phyloP scores from a whole-genome alignment of 176 grass and related monocot genomes.

The Oryza nivara region DNA sequence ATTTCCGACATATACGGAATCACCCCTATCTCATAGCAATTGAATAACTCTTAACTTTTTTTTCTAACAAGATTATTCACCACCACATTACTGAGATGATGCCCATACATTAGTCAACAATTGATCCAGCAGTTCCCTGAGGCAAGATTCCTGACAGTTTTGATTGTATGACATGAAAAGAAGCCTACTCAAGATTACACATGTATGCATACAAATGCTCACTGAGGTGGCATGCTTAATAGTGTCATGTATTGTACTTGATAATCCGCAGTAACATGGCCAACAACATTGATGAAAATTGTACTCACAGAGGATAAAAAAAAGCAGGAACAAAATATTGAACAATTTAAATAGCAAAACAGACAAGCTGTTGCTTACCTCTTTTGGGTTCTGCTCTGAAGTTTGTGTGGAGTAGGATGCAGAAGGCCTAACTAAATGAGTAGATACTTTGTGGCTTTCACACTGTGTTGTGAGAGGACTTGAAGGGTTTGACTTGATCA shows the following conservation, averaged over 20 bases:
- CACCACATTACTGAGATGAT: background rate
- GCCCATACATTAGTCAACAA: constrained; percentile 10
- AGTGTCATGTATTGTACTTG: background rate
- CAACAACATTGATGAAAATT: constrained; percentile 9
- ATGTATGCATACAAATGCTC: constrained; percentile 22
- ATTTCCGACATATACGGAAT: constrained; percentile 10
- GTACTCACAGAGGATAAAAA: constrained; percentile 4
- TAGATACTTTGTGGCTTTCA: constrained; percentile 40
- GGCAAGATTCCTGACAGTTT: background rate
- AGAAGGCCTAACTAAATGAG: constrained; percentile 53
- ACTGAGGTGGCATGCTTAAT: constrained; percentile 3
- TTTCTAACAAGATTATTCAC: constrained; percentile 4
- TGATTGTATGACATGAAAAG: background rate
- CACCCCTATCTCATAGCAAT: background rate
- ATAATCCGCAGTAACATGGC: background rate
- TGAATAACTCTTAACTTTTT: constrained; percentile 11
- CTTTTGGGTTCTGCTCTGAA: constrained; percentile 67
- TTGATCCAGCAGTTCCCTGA: background rate
- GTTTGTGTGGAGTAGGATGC: constrained; percentile 86
- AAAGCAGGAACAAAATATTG: background rate
- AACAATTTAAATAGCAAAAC: constrained; percentile 21
- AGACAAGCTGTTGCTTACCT: constrained; percentile 55
- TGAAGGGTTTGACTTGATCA: constrained; percentile 48
- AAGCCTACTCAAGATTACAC: constrained; percentile 9
- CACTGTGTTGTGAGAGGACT: constrained; percentile 34